Evolutionary conservation across 768 basidiomycete species (phyloP).

Genomic region (Boletellus ananas): DNA sequence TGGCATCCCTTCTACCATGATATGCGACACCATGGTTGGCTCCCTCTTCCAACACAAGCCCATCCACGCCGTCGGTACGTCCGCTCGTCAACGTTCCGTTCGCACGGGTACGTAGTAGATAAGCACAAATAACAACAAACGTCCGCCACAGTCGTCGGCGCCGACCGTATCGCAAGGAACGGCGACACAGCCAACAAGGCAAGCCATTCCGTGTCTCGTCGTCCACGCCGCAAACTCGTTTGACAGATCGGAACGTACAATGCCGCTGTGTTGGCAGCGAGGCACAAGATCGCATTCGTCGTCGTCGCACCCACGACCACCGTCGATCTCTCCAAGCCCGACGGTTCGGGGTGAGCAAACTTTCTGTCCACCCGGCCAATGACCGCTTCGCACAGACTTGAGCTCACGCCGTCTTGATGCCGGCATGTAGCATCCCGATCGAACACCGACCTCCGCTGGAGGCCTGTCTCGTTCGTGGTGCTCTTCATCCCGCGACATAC

Average conservation of each 20-base stretch:
- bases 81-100: not conserved
- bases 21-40: conserved; percentile 97
- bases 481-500: conserved; percentile 52
- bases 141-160: conserved; percentile 62
- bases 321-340: conserved; percentile 74
- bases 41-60: conserved; percentile 85
- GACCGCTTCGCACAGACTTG: not conserved
- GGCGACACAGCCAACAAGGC: conserved; percentile 98
- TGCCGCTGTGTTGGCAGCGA: conserved; percentile 85
- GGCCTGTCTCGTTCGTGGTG: conserved; percentile 84
- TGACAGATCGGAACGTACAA: conserved; percentile 88
- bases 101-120: not conserved
- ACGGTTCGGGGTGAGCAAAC: conserved; percentile 54
- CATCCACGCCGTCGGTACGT: conserved; percentile 75
- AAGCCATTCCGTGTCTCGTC: not conserved
- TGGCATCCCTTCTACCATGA: conserved; percentile 84
- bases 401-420: too few relatives aligned
- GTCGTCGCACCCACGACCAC: conserved; percentile 93
- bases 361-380: too few relatives aligned
- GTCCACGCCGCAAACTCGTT: not conserved
- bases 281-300: conserved; percentile 87
- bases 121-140: not conserved
- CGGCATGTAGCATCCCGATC: conserved; percentile 69
- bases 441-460: conserved; percentile 88
- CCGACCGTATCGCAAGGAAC: conserved; percentile 85